Evolutionary conservation across 2,329 filamentous ascomycete species (phyloP), one percentile per base, ranked within the genome.

Genomic region (Herpotrichia juniperi): DNA sequence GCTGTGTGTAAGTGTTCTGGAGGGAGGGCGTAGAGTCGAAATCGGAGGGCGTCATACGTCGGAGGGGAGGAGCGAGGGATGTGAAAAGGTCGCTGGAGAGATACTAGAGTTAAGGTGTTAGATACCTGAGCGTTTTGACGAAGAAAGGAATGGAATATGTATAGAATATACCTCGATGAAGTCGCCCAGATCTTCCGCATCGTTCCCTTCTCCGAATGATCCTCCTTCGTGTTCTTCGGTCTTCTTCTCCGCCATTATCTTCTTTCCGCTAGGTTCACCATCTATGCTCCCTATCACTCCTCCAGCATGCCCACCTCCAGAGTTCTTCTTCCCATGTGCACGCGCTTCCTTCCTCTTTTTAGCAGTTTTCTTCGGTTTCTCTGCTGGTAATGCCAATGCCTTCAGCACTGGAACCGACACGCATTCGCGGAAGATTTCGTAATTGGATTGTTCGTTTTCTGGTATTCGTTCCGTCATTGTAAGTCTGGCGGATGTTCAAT

Each of bases 361-460:
- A 53, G 81, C 78, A 55, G 80, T 81, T 42, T 64, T 54, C 46
- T 73, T 75, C 48, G 75, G 71, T 49, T 77, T 74, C 54, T 77
- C 79, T 21, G 71, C 56, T 22, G 76, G 65, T 51, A 59, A 67
- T 4, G 81, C 74, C 11, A 87, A 81, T 53, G 81, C 84, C 44
- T 85, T 83, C 46, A 93, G 83, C 11, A 94, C 78, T 0, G 85
- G 81, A 14, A 84, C 83, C 8, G 89, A 89, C 54, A 94, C 77
- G 66, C 84, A 90, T 64, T 94, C 91, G 48, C 88, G 81, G 72
- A 94, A 92, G 42, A 85, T 77, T 46, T 86, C 82, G 68, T 85
- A 88, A 63, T 90, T 90, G 32, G 67, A 59, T 47, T 74, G 63
- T 45, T 77, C 74, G 50, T 77, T 68, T 14, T 67, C 68, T 21